phyloP scores from a whole-genome alignment of 495 filamentous ascomycete genomes.

The Penicillium desertorum region DNA sequence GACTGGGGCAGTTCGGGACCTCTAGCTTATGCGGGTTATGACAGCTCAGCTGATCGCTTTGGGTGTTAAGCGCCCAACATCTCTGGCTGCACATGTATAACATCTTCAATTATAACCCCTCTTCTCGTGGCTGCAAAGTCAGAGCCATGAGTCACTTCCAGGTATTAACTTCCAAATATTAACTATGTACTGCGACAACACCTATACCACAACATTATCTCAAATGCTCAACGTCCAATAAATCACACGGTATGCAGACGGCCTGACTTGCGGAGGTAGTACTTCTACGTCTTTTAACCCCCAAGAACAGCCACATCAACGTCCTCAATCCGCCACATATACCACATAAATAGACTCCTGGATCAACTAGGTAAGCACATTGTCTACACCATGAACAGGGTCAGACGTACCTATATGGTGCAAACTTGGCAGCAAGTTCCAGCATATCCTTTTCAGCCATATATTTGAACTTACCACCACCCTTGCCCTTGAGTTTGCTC shows the following conservation, averaged over 20 bases:
- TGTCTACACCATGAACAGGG: slow-evolving; percentile 6
- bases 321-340: slow-evolving; percentile 85
- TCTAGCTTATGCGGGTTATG: neutral
- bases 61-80: slow-evolving; percentile 1
- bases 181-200: neutral
- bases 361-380: slow-evolving; percentile 12
- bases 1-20: neutral
- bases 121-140: neutral
- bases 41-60: neutral
- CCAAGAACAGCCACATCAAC: slow-evolving; percentile 70
- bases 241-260: neutral
- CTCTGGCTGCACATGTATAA: neutral
- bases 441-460: slow-evolving; percentile 93
- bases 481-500: slow-evolving; percentile 75
- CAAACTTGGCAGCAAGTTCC: slow-evolving; percentile 74
- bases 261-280: neutral
- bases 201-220: neutral
- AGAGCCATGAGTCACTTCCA: neutral
- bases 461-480: slow-evolving; percentile 92
- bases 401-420: slow-evolving; percentile 70
- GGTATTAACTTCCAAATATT: neutral
- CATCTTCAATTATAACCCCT: neutral
- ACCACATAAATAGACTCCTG: slow-evolving; percentile 80
- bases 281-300: slow-evolving; percentile 15
- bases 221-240: neutral